Evolutionary conservation across 73 alveolate species (phyloP), one percentile per base, ranked within the genome.

Genomic region (Paramecium pentaurelia): DNA sequence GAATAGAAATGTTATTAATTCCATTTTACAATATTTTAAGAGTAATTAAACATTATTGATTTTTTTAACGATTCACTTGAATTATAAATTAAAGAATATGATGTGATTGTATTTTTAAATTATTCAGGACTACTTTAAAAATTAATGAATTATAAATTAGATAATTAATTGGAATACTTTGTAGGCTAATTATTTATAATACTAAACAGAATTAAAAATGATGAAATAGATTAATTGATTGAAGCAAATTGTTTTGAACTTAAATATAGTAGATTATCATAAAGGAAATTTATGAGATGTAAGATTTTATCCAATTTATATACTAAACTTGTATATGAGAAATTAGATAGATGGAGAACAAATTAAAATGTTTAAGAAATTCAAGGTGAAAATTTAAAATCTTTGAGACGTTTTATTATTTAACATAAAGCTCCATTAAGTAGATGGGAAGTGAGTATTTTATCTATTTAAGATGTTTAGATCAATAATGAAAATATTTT

Each of bases 401-500:
- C 28, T 20, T 36, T 80, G 14, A 40, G 91, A 20, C 30, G 58
- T 44, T 80, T 80, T 32, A 44, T 80, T 5, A 12, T 80, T 10
- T 30, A 80, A 49, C 42, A 80, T 20, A 80, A 80, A 12, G 77
- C 91, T 11, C 91, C 91, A 4, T 47, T 80, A 9, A 42, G 77
- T 47, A 80, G 91, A 80, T 80, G 91, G 91, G 91, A 80, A 47
- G 91, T 80, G 1, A 80, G 91, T 25, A 80, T 80, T 16, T 20
- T 80, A 45, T 80, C 91, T 2, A 80, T 80, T 44, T 12, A 80
- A 47, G 91, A 80, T 80, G 73, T 80, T 80, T 44, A 80, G 45
- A 9, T 80, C 1, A 80, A 80, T 80, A 22, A 80, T 45, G 49
- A 42, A 8, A 80, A 80, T 45, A 27, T 80, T 10, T 22, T 44